Percentiles rank a stretch among this genome's conserved stretches.
Conservation (phyloP, 345 rosid species). For the Arabis hirsuta region DNA sequence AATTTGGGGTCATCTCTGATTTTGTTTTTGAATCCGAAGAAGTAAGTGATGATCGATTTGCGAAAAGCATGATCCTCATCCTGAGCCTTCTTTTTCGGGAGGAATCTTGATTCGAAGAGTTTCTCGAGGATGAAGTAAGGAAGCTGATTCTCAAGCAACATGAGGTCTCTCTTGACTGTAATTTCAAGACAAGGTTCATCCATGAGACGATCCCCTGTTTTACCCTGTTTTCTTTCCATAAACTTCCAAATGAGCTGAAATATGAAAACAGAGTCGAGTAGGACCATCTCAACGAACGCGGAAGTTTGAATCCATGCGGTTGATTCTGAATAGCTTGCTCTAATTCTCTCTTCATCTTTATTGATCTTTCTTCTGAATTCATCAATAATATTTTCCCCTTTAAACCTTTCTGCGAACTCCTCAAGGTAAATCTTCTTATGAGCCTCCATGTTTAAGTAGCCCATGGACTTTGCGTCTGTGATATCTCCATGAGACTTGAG, state of each 20-base stretch:
- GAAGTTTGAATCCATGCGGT: neutral
- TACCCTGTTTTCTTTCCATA: accelerated
- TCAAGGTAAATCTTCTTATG: neutral
- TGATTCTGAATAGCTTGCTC: constrained; percentile 30
- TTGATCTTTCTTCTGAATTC: neutral
- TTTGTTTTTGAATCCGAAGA: neutral
- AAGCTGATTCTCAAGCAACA: constrained; percentile 40
- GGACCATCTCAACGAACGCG: constrained; percentile 13
- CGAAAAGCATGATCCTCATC: neutral
- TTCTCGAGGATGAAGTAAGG: constrained; percentile 34
- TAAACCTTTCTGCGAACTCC: neutral
- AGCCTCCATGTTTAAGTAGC: constrained; percentile 10
- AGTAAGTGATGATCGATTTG: neutral
- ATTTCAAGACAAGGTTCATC: neutral
- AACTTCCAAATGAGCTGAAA: neutral
- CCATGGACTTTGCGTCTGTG: constrained; percentile 2
- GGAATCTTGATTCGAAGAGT: neutral
- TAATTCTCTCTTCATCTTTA: constrained; percentile 4
- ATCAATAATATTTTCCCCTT: neutral
- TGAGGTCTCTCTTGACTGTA: neutral
- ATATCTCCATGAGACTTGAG: neutral
- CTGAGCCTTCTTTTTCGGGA: too few species aligned
- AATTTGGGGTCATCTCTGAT: neutral
- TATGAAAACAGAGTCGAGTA: constrained; percentile 31
- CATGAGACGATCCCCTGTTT: constrained; percentile 3